These are phyloP conservation scores for Mikania micrantha DNA, from an alignment of 129 eudicot species.

Conservation along the genomic window DNA sequence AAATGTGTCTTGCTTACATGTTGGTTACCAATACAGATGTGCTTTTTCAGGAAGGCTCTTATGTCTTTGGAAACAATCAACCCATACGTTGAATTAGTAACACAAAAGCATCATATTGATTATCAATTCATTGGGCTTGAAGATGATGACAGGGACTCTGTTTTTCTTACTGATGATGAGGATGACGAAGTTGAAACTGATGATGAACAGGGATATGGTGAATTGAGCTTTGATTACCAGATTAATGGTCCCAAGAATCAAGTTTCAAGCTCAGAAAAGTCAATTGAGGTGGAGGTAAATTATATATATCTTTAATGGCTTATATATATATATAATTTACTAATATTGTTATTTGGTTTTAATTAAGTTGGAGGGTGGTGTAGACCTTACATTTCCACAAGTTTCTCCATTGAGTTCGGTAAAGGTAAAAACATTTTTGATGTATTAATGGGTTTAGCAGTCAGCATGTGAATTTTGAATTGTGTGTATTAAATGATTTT, in stretches of 20 bases:
- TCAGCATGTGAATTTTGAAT: not conserved
- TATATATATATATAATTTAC: too few species aligned
- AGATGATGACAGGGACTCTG: conserved; percentile 44
- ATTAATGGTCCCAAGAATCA: conserved; percentile 29
- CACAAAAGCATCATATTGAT: conserved; percentile 65
- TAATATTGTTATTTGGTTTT: too few species aligned
- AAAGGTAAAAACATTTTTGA: conserved; percentile 25
- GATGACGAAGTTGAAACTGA: conserved; percentile 11
- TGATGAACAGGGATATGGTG: conserved; percentile 31
- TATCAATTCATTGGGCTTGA: conserved; percentile 70
- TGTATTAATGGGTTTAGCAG: not conserved
- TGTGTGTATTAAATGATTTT: not conserved
- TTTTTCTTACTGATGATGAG: conserved; percentile 34
- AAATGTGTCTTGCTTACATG: conserved; percentile 9
- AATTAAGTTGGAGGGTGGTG: conserved; percentile 44
- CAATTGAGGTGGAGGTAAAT: conserved; percentile 95
- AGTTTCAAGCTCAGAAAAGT: conserved; percentile 31
- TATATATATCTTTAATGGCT: too few species aligned
- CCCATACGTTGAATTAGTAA: conserved; percentile 54
- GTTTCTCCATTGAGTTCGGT: conserved; percentile 23
- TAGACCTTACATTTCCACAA: conserved; percentile 39
- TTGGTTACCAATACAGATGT: conserved; percentile 39
- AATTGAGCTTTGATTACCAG: conserved; percentile 62
- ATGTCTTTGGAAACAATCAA: conserved; percentile 69
- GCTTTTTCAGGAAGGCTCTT: conserved; percentile 60